Conservation (phyloP, 176 grass and related monocot species). For the Carex littledalei region DNA sequence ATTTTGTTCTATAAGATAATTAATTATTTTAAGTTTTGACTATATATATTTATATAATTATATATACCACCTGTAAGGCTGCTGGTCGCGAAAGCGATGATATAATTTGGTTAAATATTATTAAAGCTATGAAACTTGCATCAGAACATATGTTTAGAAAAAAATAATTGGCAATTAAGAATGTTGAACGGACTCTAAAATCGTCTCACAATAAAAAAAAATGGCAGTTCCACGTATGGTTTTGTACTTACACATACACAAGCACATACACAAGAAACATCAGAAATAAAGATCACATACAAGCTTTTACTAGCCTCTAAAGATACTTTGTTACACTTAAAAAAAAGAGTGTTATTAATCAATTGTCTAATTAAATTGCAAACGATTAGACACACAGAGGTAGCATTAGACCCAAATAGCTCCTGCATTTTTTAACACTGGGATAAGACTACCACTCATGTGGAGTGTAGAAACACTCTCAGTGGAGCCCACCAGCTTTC, state of each 20-base stretch:
- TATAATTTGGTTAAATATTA: background rate
- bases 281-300: background rate
- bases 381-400: background rate
- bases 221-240: background rate
- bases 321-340: background rate
- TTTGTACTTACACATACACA: background rate
- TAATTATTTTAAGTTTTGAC: background rate
- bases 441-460: constrained; percentile 39
- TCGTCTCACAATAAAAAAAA: background rate
- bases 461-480: constrained; percentile 47
- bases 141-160: background rate
- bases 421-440: constrained; percentile 43
- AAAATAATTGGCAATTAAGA: background rate
- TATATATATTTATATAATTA: background rate
- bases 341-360: background rate
- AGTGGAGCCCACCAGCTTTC: constrained; percentile 40
- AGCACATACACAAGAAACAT: background rate
- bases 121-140: background rate
- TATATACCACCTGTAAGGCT: background rate
- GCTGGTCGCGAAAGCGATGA: background rate
- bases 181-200: background rate
- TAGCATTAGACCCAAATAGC: constrained; percentile 39
- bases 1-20: background rate
- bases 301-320: background rate
- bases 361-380: background rate